phyloP scores from a whole-genome alignment of 345 rosid species.

The Schrenkiella parvula region DNA sequence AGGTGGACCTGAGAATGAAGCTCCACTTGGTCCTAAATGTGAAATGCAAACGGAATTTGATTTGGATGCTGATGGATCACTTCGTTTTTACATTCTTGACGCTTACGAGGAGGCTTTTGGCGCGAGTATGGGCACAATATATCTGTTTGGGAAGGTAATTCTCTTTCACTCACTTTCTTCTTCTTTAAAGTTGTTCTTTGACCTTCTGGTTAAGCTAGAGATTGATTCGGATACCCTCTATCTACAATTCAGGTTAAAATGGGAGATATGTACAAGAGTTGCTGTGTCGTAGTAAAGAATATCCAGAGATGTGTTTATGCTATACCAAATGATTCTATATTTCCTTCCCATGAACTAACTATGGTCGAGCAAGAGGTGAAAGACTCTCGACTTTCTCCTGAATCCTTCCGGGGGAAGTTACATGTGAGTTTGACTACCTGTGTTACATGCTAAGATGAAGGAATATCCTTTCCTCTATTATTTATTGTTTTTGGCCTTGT shows the following conservation, averaged over 20 bases:
- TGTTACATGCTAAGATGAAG: background rate
- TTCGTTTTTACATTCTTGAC: conserved; percentile 74
- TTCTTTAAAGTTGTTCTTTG: background rate
- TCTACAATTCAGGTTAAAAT: conserved; percentile 64
- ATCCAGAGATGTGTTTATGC: conserved; percentile 87
- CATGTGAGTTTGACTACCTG: conserved; percentile 48
- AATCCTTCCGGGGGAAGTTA: conserved; percentile 54
- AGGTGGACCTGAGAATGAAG: conserved; percentile 30
- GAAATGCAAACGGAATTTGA: conserved; percentile 62
- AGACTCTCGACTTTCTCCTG: conserved; percentile 55
- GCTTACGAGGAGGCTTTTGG: conserved; percentile 86
- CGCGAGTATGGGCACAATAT: conserved; percentile 69
- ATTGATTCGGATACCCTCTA: background rate
- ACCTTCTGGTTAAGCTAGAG: background rate
- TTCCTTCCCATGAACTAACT: conserved; percentile 54
- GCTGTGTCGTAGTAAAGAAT: conserved; percentile 81
- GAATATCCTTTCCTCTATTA: background rate
- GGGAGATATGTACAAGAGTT: conserved; percentile 69
- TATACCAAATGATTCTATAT: conserved; percentile 57
- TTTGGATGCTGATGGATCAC: conserved; percentile 61
- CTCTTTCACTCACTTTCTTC: background rate
- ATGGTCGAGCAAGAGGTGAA: conserved; percentile 67
- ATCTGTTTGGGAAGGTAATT: conserved; percentile 88
- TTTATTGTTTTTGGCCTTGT: conserved; percentile 3
- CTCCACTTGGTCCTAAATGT: conserved; percentile 19